Evolutionary conservation across 164 flowering plant genomes (phyloP).

Genomic region (Vitis rupestris): DNA sequence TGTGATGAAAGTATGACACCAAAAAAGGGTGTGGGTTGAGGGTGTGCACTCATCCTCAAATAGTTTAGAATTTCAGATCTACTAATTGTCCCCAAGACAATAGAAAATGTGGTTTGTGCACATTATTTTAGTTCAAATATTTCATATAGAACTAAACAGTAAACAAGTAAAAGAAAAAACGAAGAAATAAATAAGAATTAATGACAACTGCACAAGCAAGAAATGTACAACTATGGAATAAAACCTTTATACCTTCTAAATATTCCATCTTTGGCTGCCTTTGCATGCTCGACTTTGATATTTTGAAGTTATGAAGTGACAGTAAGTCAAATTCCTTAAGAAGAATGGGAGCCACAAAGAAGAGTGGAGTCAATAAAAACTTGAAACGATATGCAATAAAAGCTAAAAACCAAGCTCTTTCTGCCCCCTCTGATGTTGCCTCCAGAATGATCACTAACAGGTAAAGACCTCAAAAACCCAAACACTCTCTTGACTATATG

Average conservation of each 20-base stretch:
- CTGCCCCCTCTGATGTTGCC: slow-evolving; percentile 63
- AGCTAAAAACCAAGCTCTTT: slow-evolving; percentile 74
- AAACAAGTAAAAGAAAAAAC: background rate
- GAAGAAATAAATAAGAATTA: no score
- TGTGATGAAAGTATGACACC: no score
- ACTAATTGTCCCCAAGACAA: no score
- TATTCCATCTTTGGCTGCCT: slow-evolving; percentile 80
- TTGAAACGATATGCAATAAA: slow-evolving; percentile 49
- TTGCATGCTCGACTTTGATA: slow-evolving; percentile 50
- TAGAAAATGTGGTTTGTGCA: background rate
- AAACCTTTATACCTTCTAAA: slow-evolving; percentile 51
- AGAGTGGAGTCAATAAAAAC: slow-evolving; percentile 47
- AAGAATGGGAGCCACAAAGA: slow-evolving; percentile 22
- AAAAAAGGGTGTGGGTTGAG: no score
- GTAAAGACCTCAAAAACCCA: slow-evolving; percentile 27
- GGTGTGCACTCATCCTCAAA: no score
- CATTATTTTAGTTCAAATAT: background rate
- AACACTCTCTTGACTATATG: background rate
- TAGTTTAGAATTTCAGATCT: no score
- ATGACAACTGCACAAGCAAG: no score
- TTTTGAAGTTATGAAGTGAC: slow-evolving; percentile 67
- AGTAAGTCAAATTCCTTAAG: slow-evolving; percentile 43
- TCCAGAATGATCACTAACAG: slow-evolving; percentile 59
- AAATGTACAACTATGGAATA: background rate
- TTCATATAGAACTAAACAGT: background rate